A percentile compares a stretch with the other conserved stretches of the same genome.
Evolutionary conservation across 2,329 filamentous ascomycete species (phyloP).

Genomic region (Sporothrix phasma): DNA sequence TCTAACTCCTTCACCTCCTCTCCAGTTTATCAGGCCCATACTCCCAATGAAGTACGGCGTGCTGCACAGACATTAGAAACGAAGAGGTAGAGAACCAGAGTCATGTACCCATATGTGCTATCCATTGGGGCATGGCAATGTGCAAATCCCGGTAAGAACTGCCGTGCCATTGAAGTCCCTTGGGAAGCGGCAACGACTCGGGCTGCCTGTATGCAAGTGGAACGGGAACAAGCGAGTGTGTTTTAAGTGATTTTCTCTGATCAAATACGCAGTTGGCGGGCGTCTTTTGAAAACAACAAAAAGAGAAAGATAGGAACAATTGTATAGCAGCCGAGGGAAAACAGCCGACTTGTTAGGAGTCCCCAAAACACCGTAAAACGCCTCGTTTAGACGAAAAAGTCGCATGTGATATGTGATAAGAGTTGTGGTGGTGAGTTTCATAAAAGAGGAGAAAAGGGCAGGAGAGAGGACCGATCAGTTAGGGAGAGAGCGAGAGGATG

Average conservation of each 20-base stretch:
- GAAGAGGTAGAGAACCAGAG: no score
- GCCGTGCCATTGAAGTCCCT: no score
- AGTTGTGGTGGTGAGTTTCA: neutral
- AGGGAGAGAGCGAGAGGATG: neutral
- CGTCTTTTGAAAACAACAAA: neutral
- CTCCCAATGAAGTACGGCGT: no score
- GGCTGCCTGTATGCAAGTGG: no score
- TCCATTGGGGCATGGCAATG: no score
- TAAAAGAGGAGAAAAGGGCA: neutral
- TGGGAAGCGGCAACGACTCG: no score
- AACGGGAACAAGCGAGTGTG: neutral
- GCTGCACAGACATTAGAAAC: no score
- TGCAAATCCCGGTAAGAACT: no score
- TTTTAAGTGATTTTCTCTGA: neutral
- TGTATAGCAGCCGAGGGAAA: neutral
- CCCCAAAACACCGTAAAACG: conserved; percentile 15
- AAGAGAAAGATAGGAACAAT: neutral
- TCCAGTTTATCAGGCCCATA: no score
- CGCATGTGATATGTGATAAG: conserved; percentile 9
- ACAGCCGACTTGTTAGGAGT: neutral
- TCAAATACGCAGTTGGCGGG: neutral
- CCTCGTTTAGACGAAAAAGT: conserved; percentile 13
- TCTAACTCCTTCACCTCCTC: no score
- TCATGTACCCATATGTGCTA: no score
- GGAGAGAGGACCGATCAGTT: neutral